Evolutionary conservation across 2,329 filamentous ascomycete genomes (phyloP), one percentile per base, ranked within the genome.

Genomic region (Cryoendolithus antarcticus): DNA sequence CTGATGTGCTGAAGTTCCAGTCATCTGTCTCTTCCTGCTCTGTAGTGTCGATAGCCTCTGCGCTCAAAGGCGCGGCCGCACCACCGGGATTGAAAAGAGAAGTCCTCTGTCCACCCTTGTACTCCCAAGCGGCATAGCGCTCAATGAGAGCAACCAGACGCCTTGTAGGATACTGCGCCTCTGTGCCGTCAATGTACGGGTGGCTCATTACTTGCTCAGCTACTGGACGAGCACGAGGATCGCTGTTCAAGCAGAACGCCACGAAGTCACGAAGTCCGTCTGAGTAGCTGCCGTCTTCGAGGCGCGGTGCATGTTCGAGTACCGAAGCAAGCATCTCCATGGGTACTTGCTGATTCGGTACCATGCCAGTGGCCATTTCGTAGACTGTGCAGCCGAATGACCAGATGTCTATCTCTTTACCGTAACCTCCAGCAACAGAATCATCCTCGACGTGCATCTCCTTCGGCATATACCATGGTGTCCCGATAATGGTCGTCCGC

Each of bases 401-500:
- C 84, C 85, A 91, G 37, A 88, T 86, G 50, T 91, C 84, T 32
- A 71, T 61, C 40, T 71, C 68, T 5, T 58, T 64, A 8, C 68
- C 66, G 48, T 71, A 71, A 3, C 50, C 55, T 44, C 55, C 21
- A 9, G 35, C 28, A 19, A 41, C 39, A 10, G 39, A 13, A n/a
- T 15, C 9, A 10, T 34, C 48, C 37, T 61, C 78, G 1, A 48
- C 48, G 15, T 52, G 35, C 9, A 89, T 68, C 52, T 91, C 85
- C 0, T 81, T 82, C 0, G 85, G 82, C 83, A 91, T 88, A 81
- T 83, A 91, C 59, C 88, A 78, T 3, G 80, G 80, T 0, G 85
- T 91, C 13, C 84, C 84, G 40, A 89, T 82, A 35, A 89, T 80
- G 1, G 84, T 89, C 3, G 80, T 80, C 38, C 83, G 70, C 61